Conservation (phyloP, 176 grass and related monocot genomes). For the Eragrostis nindensis region DNA sequence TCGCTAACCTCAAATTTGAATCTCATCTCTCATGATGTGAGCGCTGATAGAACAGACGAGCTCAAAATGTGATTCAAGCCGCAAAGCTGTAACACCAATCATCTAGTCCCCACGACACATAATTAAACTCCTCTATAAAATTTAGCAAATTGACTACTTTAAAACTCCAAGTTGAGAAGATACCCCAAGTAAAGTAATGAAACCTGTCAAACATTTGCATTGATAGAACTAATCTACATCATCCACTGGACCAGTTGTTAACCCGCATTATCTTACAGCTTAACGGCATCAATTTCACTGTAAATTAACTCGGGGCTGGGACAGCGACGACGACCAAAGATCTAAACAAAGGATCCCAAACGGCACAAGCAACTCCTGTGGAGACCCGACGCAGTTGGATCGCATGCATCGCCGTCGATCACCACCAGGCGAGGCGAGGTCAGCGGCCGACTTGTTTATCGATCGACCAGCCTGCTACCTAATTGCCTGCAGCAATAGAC, state of each 20-base stretch:
- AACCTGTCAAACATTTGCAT: constrained; percentile 12
- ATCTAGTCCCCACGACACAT: not conserved
- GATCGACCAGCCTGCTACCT: not conserved
- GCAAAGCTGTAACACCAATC: not conserved
- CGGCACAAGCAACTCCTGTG: constrained; percentile 31
- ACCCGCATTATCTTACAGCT: not conserved
- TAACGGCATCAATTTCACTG: not conserved
- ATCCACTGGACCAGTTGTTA: not conserved
- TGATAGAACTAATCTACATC: not conserved
- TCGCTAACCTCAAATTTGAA: not conserved
- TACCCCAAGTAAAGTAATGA: constrained; percentile 15
- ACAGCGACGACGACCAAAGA: not conserved
- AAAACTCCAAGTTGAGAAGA: constrained; percentile 27
- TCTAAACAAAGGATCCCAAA: constrained; percentile 44
- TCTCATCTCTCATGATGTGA: not conserved
- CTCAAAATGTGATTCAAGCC: constrained; percentile 2
- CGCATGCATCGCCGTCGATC: constrained; percentile 16
- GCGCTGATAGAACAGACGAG: not conserved
- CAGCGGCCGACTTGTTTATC: constrained; percentile 39
- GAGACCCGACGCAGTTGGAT: constrained; percentile 50
- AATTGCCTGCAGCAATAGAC: constrained; percentile 28
- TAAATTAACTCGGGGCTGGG: not conserved
- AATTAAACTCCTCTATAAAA: not conserved
- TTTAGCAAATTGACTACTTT: not conserved
- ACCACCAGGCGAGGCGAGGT: constrained; percentile 1